These are phyloP conservation scores for Xerocomus potaroensis DNA, from an alignment of 768 basidiomycete species.

Conservation along the genomic window DNA sequence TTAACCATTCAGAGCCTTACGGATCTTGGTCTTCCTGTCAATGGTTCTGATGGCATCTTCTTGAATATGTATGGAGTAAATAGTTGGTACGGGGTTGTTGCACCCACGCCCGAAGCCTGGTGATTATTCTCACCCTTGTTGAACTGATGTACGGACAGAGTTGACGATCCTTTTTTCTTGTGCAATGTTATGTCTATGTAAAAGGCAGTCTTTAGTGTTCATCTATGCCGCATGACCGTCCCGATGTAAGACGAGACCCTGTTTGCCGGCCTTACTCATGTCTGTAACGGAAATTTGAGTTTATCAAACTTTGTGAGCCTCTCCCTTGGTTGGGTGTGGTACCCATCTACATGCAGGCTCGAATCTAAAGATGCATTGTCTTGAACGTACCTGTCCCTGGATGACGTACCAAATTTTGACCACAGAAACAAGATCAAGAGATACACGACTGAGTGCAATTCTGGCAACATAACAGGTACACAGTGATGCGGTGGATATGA, in stretches of 20 bases:
- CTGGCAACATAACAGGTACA: slow-evolving; percentile 17
- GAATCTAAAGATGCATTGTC: neutral
- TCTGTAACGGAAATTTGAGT: too few species aligned
- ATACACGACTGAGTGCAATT: slow-evolving; percentile 14
- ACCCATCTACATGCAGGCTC: neutral
- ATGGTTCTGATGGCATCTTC: slow-evolving; percentile 90
- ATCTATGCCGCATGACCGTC: too few species aligned
- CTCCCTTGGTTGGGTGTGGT: too few species aligned
- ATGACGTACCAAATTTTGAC: neutral
- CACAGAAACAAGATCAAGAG: neutral
- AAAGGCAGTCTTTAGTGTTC: slow-evolving; percentile 20
- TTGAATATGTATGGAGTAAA: slow-evolving; percentile 64
- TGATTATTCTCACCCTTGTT: slow-evolving; percentile 36
- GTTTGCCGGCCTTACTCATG: neutral
- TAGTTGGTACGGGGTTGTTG: slow-evolving; percentile 75
- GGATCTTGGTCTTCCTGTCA: slow-evolving; percentile 87
- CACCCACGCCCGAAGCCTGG: slow-evolving; percentile 81
- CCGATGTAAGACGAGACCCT: neutral
- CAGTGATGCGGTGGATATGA: slow-evolving; percentile 1
- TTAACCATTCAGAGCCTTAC: slow-evolving; percentile 59
- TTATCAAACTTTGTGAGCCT: too few species aligned
- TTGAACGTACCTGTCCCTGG: slow-evolving; percentile 3
- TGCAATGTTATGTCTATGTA: slow-evolving; percentile 15
- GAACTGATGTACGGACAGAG: slow-evolving; percentile 17
- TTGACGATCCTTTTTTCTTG: slow-evolving; percentile 21